Conservation (phyloP, 2,329 filamentous ascomycete species). For the Epichloe gansuensis region DNA sequence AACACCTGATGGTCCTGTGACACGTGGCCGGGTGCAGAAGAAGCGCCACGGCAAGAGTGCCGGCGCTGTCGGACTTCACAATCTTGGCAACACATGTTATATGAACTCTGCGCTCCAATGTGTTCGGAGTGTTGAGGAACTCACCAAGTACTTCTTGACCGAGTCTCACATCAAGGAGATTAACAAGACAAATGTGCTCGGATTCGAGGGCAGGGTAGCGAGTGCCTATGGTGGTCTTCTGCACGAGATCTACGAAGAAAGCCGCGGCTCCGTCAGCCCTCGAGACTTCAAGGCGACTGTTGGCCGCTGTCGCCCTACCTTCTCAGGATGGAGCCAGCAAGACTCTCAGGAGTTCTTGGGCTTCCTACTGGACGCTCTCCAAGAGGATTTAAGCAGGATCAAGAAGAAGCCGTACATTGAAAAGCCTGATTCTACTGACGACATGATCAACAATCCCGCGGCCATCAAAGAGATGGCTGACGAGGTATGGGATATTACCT, state of each 20-base stretch:
- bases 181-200: slow-evolving; percentile 74
- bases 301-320: slow-evolving; percentile 69
- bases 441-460: slow-evolving; percentile 73
- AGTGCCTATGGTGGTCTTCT: slow-evolving; percentile 68
- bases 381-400: slow-evolving; percentile 90
- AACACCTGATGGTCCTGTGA: slow-evolving; percentile 46
- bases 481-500: slow-evolving; percentile 83
- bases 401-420: slow-evolving; percentile 95
- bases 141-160: slow-evolving; percentile 81
- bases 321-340: slow-evolving; percentile 91
- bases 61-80: slow-evolving; percentile 74
- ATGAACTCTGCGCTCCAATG: slow-evolving; percentile 98
- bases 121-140: slow-evolving; percentile 81
- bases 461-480: slow-evolving; percentile 78
- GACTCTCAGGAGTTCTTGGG: slow-evolving; percentile 96
- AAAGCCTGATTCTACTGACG: slow-evolving; percentile 94
- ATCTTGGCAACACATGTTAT: slow-evolving; percentile 95
- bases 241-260: slow-evolving; percentile 63
- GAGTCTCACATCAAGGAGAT: slow-evolving; percentile 67
- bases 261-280: slow-evolving; percentile 59
- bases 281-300: slow-evolving; percentile 73
- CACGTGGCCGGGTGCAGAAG: slow-evolving; percentile 58
- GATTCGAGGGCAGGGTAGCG: slow-evolving; percentile 79
- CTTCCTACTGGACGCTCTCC: slow-evolving; percentile 84
- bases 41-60: slow-evolving; percentile 57